Base-by-base conservation (phyloP, 129 eudicot genomes). In the Ambrosia artemisiifolia region DNA sequence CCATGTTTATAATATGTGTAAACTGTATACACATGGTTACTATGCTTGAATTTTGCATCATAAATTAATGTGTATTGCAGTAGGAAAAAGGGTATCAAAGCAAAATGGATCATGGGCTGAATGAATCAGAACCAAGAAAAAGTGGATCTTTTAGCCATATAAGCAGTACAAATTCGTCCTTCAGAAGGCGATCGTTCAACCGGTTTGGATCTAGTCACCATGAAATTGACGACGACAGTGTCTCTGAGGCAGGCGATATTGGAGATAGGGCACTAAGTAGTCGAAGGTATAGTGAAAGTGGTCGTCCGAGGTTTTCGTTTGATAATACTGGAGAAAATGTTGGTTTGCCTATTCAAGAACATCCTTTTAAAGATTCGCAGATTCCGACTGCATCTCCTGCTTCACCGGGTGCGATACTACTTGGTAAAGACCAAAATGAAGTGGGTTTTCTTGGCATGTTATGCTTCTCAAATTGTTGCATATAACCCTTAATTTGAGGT, bases 241-340 rank as follows among this genome's bases (percentile, higher is more conserved):
- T 83, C 42, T 92, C 96, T 36, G 89, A 92, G 75, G 96, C 96
- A 10, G 96, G 98, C 13, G 98, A 92, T 80, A 89, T 85, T 57
- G 95, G 96, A 50, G 90, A 87, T 66, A 77, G 96, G 62, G 89
- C 80, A 34, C 80, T 92, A 78, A 69, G 70, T 67, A 81, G 95
- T 80, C 78, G 71, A 35, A 79, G 96, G 67, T 42, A 75, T 63
- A 84, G 79, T 73, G 74, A 53, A 48, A 88, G 87, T 28, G 60
- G 65, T 9, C 53, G 72, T 3, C 63, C 75, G 3, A 60, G 57
- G 10, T 81, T 81, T 7, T 74, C 83, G 48, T 33, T 70, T n/a
- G 91, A 91, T 50, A 62, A 75, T 70, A 16, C 34, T 24, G 44
- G 54, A 56, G 85, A 78, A 60, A 69, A 32, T 57, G 18, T 44